Conservation (phyloP, 441 rosid genomes). For the Brassica balearica region DNA sequence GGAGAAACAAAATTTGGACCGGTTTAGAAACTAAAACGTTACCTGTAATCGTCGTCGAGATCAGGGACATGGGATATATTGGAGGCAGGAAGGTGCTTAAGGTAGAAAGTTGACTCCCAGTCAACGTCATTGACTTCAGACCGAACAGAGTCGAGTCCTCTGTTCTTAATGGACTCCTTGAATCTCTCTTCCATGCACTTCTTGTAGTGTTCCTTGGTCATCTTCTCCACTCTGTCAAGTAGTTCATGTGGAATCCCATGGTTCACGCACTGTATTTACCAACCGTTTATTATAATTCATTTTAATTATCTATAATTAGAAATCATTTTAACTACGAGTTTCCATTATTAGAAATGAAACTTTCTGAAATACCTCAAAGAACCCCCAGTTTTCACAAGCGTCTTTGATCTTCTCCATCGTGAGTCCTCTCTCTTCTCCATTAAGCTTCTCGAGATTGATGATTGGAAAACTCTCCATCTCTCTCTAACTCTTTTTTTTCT, state of each 20-base stretch:
- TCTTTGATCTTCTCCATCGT: slow-evolving; percentile 73
- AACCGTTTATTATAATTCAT: background rate
- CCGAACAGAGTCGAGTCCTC: slow-evolving; percentile 63
- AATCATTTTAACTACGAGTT: background rate
- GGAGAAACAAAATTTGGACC: background rate
- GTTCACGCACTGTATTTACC: slow-evolving; percentile 60
- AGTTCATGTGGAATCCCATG: slow-evolving; percentile 74
- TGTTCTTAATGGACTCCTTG: slow-evolving; percentile 68
- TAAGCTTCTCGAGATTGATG: slow-evolving; percentile 68
- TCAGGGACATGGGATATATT: slow-evolving; percentile 74
- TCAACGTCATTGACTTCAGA: slow-evolving; percentile 79
- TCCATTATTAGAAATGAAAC: background rate
- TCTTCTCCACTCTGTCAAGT: slow-evolving; percentile 71
- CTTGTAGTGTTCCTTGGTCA: slow-evolving; percentile 81
- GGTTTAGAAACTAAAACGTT: slow-evolving; percentile 12
- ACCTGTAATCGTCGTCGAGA: slow-evolving; percentile 81
- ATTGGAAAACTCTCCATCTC: slow-evolving; percentile 77
- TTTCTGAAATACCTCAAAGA: slow-evolving; percentile 59
- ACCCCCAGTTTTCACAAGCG: slow-evolving; percentile 82
- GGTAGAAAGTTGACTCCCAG: slow-evolving; percentile 87
- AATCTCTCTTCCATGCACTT: slow-evolving; percentile 88
- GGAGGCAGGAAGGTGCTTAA: slow-evolving; percentile 79
- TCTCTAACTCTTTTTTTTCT: background rate
- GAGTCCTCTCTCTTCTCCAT: slow-evolving; percentile 65
- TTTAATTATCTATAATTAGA: background rate